Evolutionary conservation across 352 stramenopile species (phyloP).

Genomic region (Elongisporangium prolatum): DNA sequence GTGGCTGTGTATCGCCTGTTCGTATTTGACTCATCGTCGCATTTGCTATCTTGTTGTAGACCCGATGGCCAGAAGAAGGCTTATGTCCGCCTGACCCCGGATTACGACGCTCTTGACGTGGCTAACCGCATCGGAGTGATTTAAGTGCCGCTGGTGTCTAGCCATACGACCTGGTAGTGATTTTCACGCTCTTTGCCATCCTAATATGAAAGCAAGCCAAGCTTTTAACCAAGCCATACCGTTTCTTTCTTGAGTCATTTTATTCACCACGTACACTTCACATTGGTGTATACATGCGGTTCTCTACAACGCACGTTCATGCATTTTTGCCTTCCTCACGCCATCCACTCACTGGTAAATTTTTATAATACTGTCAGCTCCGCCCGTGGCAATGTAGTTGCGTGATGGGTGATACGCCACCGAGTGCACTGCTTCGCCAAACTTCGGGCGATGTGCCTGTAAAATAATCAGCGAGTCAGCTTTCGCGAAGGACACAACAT

Average conservation of each 20-base stretch:
- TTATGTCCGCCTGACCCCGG: slow-evolving; percentile 97
- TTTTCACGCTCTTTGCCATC: slow-evolving; percentile 11
- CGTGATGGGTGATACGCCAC: slow-evolving; percentile 74
- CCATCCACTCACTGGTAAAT: slow-evolving; percentile 68
- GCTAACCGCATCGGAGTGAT: slow-evolving; percentile 99
- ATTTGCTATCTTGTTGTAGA: slow-evolving; percentile 39
- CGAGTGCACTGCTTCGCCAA: slow-evolving; percentile 70
- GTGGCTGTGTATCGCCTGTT: slow-evolving; percentile 9
- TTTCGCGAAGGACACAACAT: no score
- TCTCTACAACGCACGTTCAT: neutral
- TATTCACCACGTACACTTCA: slow-evolving; percentile 2
- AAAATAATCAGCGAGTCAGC: slow-evolving; percentile 4
- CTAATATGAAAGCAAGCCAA: slow-evolving; percentile 16
- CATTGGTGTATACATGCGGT: neutral
- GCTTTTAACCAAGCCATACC: slow-evolving; percentile 1
- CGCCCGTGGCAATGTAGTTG: slow-evolving; percentile 76
- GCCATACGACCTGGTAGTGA: slow-evolving; percentile 3
- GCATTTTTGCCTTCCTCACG: neutral
- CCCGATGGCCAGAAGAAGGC: slow-evolving; percentile 99
- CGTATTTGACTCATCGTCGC: slow-evolving; percentile 19
- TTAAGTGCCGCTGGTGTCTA: slow-evolving; percentile 76
- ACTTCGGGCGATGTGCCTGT: slow-evolving; percentile 76
- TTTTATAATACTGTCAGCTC: slow-evolving; percentile 83
- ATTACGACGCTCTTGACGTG: slow-evolving; percentile 99
- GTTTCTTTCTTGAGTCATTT: slow-evolving; percentile 1